A percentile compares a stretch with the other conserved stretches of the same genome.
These are phyloP conservation scores for Atractiella rhizophila DNA, from an alignment of 768 basidiomycete species.

Conservation along the genomic window DNA sequence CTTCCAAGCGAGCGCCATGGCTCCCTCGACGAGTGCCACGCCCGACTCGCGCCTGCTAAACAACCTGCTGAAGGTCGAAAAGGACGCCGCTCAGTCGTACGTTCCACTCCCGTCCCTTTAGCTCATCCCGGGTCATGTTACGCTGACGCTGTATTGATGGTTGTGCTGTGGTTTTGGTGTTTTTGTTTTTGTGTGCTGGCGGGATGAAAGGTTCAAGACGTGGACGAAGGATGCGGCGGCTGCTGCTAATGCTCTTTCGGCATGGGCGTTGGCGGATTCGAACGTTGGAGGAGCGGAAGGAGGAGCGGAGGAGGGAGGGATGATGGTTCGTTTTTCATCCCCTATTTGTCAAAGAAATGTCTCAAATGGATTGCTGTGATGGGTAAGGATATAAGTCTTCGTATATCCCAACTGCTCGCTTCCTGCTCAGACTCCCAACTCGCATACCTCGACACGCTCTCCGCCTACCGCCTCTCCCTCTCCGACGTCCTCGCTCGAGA, in stretches of 20 bases:
- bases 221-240: conserved; percentile 9
- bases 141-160: no score
- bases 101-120: no score
- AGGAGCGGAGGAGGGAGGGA: no score
- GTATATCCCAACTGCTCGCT: conserved; percentile 10
- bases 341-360: not conserved
- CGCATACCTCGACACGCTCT: conserved; percentile 12
- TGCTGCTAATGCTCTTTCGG: conserved; percentile 7
- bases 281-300: no score
- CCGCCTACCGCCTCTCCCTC: conserved; percentile 13
- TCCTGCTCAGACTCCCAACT: conserved; percentile 13
- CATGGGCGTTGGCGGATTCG: conserved; percentile 14
- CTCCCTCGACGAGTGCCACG: no score
- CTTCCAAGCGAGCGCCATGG: no score
- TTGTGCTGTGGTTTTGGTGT: no score
- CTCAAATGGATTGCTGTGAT: not conserved
- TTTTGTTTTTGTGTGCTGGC: no score
- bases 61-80: no score
- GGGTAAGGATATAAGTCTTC: conserved; percentile 10
- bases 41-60: no score
- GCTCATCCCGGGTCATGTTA: no score
- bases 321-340: conserved; percentile 8
- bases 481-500: conserved; percentile 17
- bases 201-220: conserved; percentile 14
- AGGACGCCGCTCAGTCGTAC: no score